These are phyloP conservation scores for Heritiera littoralis DNA, from an alignment of 345 rosid genomes.

Conservation along the genomic window DNA sequence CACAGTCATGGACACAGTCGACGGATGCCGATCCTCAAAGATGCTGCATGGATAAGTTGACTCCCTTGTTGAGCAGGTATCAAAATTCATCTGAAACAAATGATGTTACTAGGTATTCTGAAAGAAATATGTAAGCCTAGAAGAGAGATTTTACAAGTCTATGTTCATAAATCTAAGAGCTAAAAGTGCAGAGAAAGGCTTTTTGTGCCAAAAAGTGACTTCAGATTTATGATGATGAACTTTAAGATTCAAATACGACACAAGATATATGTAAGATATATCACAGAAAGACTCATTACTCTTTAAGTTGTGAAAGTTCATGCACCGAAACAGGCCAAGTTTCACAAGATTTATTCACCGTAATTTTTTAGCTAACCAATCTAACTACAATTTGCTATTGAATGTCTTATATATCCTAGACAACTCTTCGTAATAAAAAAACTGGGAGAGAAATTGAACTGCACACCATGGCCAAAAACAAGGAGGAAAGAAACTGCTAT, in stretches of 20 bases:
- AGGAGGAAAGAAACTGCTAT: neutral
- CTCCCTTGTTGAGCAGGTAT: conserved; percentile 86
- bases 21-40: conserved; percentile 94
- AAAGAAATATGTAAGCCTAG: neutral
- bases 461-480: neutral
- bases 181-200: neutral
- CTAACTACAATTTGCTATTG: no score
- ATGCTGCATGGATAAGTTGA: conserved; percentile 87
- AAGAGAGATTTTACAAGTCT: neutral
- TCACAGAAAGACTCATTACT: no score
- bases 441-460: neutral
- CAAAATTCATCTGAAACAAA: conserved; percentile 82
- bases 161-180: conserved; percentile 3
- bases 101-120: neutral
- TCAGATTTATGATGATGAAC: neutral
- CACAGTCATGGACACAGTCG: conserved; percentile 96
- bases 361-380: neutral
- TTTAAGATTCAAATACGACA: no score
- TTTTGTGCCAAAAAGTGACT: neutral
- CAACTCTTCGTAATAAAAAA: no score
- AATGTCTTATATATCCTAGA: no score
- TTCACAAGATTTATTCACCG: neutral
- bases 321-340: no score
- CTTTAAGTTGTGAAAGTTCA: no score
- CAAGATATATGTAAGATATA: no score